Conservation (phyloP, 2,329 filamentous ascomycete species). For the Fusarium sp. region DNA sequence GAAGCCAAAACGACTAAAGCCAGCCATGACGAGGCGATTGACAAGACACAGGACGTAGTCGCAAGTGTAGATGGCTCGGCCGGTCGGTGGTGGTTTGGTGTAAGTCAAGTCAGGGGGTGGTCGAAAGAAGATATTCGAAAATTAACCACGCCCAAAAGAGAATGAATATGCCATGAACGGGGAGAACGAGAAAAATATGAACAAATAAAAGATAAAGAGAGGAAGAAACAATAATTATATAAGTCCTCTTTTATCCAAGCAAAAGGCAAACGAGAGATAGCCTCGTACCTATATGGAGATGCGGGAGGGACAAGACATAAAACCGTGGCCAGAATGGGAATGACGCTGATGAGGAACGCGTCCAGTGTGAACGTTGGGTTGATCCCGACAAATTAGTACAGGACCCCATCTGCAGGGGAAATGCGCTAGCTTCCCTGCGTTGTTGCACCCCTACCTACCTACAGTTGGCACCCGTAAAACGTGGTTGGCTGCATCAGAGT, state of each 20-base stretch:
- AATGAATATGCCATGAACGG: conserved; percentile 28
- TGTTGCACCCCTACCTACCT: conserved; percentile 11
- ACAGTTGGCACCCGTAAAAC: conserved; percentile 7
- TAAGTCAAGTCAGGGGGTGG: conserved; percentile 47
- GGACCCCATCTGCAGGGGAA: conserved; percentile 26
- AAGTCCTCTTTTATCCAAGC: conserved; percentile 8
- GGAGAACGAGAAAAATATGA: neutral
- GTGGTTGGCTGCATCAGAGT: conserved; percentile 26
- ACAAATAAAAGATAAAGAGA: neutral
- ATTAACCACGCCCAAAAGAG: conserved; percentile 7
- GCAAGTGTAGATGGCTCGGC: conserved; percentile 7
- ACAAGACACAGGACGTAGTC: neutral
- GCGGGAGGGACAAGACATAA: conserved; percentile 30
- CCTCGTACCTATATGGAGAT: conserved; percentile 15
- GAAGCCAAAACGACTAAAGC: conserved; percentile 81
- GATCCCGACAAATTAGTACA: conserved; percentile 23
- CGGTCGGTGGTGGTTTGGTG: conserved; percentile 26
- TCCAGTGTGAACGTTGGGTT: conserved; percentile 2
- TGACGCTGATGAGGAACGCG: conserved; percentile 39
- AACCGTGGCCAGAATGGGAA: conserved; percentile 45
- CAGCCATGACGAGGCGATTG: conserved; percentile 62
- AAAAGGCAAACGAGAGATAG: conserved; percentile 21
- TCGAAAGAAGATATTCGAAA: conserved; percentile 18
- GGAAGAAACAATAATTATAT: neutral
- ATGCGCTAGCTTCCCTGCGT: conserved; percentile 26